These are phyloP conservation scores for Trichoderma orchidacearum DNA, from an alignment of 495 filamentous ascomycete species.

Conservation along the genomic window DNA sequence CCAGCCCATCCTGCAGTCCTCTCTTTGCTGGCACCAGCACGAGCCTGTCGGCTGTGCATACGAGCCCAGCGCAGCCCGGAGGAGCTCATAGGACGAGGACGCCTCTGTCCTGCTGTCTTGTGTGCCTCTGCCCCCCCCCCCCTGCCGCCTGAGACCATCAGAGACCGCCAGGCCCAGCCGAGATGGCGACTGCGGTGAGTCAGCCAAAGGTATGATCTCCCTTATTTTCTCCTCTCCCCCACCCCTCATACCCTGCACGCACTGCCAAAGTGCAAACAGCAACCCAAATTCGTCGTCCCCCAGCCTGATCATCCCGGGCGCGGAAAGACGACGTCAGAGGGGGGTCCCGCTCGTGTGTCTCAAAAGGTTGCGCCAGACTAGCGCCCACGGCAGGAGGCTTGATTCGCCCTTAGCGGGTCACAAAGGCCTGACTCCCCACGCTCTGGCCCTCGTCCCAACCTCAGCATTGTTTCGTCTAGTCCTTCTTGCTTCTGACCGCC, in stretches of 20 bases:
- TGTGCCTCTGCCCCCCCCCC: too few species aligned
- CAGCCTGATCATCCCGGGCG: background rate
- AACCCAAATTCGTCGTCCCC: background rate
- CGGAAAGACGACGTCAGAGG: background rate
- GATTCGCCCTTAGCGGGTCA: conserved; percentile 1
- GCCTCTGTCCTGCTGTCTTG: background rate
- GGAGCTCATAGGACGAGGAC: background rate
- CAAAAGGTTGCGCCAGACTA: conserved; percentile 1
- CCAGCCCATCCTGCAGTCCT: background rate
- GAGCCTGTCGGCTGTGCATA: background rate
- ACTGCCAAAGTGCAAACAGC: conserved; percentile 1
- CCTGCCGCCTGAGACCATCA: too few species aligned
- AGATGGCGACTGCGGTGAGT: background rate
- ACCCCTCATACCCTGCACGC: background rate
- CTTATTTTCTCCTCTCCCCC: background rate
- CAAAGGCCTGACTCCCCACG: conserved; percentile 1
- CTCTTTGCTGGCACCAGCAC: background rate
- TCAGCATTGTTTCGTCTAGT: background rate
- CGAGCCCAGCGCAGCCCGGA: background rate
- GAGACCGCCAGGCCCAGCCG: too few species aligned
- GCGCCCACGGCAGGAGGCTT: background rate
- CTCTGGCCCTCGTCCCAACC: background rate
- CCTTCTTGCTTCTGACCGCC: background rate
- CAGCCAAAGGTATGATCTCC: background rate
- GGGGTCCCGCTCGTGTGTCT: background rate